Base-by-base conservation (phyloP, 495 filamentous ascomycete genomes). In the Tuber melanosporum region DNA sequence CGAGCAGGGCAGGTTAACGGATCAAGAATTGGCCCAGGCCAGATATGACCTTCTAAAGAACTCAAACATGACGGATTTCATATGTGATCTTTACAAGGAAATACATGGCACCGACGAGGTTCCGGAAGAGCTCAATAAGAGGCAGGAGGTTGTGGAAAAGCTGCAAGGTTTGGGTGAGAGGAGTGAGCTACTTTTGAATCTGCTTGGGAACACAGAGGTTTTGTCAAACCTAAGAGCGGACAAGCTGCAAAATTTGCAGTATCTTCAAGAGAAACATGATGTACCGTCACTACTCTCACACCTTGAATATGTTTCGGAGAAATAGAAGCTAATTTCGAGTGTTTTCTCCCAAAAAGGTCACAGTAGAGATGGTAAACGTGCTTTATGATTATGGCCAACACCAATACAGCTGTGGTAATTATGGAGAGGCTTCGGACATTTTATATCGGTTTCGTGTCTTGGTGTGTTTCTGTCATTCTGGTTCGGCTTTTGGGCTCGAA, bases 41-140 rank as follows among this genome's bases (percentile, higher is more conserved):
- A 97, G 97, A 84, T 97, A 93, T 84, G 90, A 94, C 85, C 89
- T 99, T 44, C 89, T 98, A 75, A 95, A 97, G 88, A 89, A 92
- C 84, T 97, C 95, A 75, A 96, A 98, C 87, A 99, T 99, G 95
- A 93, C 90, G 81, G 95, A 98, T 85, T 99, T 96, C 84, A 93
- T 98, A 62, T 93, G 93, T 79, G 91, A 91, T 78, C 87, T 99
- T 82, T 92, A 96, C 87, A 89, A 91, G 83, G 91, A 97, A 84
- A 89, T 99, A 79, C 89, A 97, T 85, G 87, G 92, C 79, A 89
- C 92, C 75, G 89, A 92, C 66, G 87, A 93, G 70, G 86, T 92
- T 72, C 94, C 95, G 39, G 88, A 91, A 74, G 94, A 98, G 85
- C 97, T 94, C 84, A 87, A 89, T 75, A 91, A 92, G 84, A 94